Evolutionary conservation across 176 grass and related monocot genomes (phyloP).

Genomic region (Zizania latifolia): DNA sequence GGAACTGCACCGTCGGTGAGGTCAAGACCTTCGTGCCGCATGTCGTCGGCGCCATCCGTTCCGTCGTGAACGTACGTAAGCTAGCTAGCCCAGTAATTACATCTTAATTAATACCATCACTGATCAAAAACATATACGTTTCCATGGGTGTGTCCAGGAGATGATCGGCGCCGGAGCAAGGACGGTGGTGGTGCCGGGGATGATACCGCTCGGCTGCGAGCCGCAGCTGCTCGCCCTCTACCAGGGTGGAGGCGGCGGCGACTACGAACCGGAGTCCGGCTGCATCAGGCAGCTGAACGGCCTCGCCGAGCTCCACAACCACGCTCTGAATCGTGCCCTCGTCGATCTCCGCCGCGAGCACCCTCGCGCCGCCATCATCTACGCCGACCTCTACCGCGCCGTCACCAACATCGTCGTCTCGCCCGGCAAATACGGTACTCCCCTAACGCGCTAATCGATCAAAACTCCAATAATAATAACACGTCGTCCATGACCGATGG

Average conservation of each 20-base stretch:
- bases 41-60: slow-evolving; percentile 36
- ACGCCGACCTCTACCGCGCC: slow-evolving; percentile 51
- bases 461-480: too few species aligned
- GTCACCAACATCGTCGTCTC: slow-evolving; percentile 23
- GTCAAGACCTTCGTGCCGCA: slow-evolving; percentile 30
- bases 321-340: slow-evolving; percentile 23
- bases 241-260: not conserved
- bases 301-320: slow-evolving; percentile 54
- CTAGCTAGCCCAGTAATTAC: not conserved
- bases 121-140: not conserved
- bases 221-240: slow-evolving; percentile 31
- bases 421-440: slow-evolving; percentile 6
- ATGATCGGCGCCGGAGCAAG: slow-evolving; percentile 44
- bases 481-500: too few species aligned
- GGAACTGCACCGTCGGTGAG: slow-evolving; percentile 1
- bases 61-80: slow-evolving; percentile 31
- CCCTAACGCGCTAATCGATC: too few species aligned
- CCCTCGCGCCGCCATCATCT: slow-evolving; percentile 35
- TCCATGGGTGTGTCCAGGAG: not conserved
- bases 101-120: not conserved
- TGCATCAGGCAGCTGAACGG: slow-evolving; percentile 49
- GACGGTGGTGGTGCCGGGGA: slow-evolving; percentile 42
- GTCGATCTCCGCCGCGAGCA: slow-evolving; percentile 6
- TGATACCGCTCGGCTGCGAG: slow-evolving; percentile 52
- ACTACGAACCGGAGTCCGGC: slow-evolving; percentile 42